Evolutionary conservation across 2,329 filamentous ascomycete species (phyloP), one percentile per base, ranked within the genome.

Genomic region (Aspergillus latus): DNA sequence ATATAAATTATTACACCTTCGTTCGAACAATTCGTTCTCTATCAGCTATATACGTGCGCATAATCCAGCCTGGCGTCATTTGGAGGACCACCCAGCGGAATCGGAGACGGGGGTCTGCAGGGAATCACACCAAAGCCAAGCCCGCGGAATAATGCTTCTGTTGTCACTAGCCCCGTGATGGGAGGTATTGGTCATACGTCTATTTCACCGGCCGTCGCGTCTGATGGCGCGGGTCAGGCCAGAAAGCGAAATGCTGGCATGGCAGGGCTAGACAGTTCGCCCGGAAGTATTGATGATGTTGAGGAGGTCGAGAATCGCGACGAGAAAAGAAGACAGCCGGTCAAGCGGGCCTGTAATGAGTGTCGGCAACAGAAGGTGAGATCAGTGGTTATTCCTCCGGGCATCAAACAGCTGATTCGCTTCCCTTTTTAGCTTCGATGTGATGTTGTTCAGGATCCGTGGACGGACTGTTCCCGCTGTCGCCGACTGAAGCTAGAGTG

Each of bases 361-460:
- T 88, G 85, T 69, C 78, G 85, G 49, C 86, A 88, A 71, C 85
- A 88, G 66, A 88, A 88, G 78, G 85, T 88, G 62, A 71, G 70
- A 30, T 2, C 21, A 21, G 21, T 6, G 13, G 7, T 40, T 4
- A 11, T 8, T 6, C 5, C 48, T 15, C 15, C 30, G 11, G 5
- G 21, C 28, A 26, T 52, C 34, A 30, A 1, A 50, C 57, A 56
- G 60, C 21, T 58, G 7, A 52, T 42, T n/a, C 5, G 36, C n/a
- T 45, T 53, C n/a, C 5, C 54, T 16, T 28, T 52, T 57, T 59
- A 88, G 85, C 78, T 88, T 58, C 82, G 84, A 66, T 88, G 85
- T 74, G 84, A 88, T 74, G 85, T 88, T 59, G 74, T 83, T 56
- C 83, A 86, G 66, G 83, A 86, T 45, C 85, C 84, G 9, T 88